phyloP scores from a whole-genome alignment of 306 rosid species.

The Cicer pinnatifidum region DNA sequence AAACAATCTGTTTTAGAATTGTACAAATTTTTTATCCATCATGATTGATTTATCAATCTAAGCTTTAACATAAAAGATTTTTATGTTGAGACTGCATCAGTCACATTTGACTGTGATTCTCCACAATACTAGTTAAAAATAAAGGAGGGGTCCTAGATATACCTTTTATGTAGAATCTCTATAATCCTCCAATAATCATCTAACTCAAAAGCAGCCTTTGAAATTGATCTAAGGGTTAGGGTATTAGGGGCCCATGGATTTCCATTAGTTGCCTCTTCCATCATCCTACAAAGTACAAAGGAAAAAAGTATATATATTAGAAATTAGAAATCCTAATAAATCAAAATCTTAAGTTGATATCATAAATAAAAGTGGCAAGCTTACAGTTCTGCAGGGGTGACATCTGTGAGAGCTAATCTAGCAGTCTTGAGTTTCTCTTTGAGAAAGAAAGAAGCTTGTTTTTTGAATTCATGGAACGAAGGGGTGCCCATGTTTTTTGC shows the following conservation, averaged over 20 bases:
- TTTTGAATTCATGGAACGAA: constrained; percentile 74
- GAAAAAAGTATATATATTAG: not conserved
- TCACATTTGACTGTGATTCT: not conserved
- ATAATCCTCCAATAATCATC: constrained; percentile 82
- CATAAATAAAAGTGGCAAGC: not conserved
- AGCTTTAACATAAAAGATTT: not conserved
- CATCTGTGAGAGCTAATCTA: constrained; percentile 94
- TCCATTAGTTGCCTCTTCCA: constrained; percentile 84
- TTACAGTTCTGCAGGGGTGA: constrained; percentile 85
- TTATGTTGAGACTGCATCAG: not conserved
- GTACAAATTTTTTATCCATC: not conserved
- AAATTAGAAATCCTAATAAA: constrained; percentile 36
- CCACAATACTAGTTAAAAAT: not conserved
- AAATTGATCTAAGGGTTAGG: constrained; percentile 75
- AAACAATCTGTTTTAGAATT: constrained; percentile 55
- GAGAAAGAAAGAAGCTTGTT: constrained; percentile 90
- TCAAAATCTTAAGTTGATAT: constrained; percentile 28
- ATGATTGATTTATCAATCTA: not conserved
- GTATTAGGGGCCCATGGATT: constrained; percentile 73
- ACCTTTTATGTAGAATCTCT: constrained; percentile 63
- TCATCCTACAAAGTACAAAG: constrained; percentile 56
- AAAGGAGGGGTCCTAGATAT: not conserved
- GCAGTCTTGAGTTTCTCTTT: constrained; percentile 93
- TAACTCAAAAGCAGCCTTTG: constrained; percentile 92
- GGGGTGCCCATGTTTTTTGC: constrained; percentile 57